Evolutionary conservation across 2,329 filamentous ascomycete species (phyloP), one percentile per base, ranked within the genome.

Genomic region (Colletotrichum salicis): DNA sequence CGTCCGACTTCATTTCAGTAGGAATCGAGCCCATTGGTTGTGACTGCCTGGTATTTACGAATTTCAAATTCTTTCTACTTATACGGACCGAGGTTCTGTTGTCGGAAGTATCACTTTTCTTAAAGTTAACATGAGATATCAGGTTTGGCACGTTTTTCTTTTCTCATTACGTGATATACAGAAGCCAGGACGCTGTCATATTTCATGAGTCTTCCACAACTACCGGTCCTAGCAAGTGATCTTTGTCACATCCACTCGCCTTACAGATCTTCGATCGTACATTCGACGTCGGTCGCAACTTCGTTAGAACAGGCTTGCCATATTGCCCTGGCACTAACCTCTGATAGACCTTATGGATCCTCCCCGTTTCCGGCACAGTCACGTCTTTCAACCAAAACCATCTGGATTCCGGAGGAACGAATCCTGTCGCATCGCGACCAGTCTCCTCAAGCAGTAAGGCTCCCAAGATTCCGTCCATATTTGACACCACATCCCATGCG

Each of bases 381-480:
- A 55, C 33, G 22, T 64, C 61, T 22, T 31, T 29, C 33, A 71
- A n/a, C 66, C 72, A 74, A 51, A 63, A 64, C 74, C 74, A 75
- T 15, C 74, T 33, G 4, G 63, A 41, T 58, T 70, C 56, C 4
- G 69, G 31, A 15, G 69, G 58, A 19, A 74, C 59, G 15, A 65
- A 61, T 48, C 69, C 74, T 19, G 58, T 33, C 5, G 27, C 66
- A 15, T 66, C 37, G n/a, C 74, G 61, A 19, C 65, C 72, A 33
- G 52, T 48, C 61, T 75, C 74, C 57, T 75, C 74, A 19, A 75
- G 64, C 22, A 75, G 19, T 27, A 75, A 35, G 11, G 56, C 72
- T 4, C 72, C 74, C 5, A 72, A 22, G 37, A 71, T 70, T 4
- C 60, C 70, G 27, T 63, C 59, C n/a, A 74, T 56, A 27, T 60